phyloP scores from a whole-genome alignment of 2,329 filamentous ascomycete species.

The Aspergillus felis region DNA sequence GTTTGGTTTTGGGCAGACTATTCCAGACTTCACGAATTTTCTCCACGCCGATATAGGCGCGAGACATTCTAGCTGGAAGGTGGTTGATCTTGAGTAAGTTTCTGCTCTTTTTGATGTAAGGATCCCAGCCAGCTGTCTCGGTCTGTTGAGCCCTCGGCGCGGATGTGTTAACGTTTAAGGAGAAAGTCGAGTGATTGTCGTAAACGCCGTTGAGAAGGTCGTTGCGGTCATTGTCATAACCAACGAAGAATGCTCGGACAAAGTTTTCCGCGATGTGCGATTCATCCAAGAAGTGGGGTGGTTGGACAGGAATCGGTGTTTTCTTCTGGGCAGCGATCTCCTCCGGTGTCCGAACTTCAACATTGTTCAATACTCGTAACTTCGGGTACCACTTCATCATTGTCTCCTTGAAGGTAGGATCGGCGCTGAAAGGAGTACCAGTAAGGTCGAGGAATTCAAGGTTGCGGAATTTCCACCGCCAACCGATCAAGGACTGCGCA shows the following conservation, averaged over 20 bases:
- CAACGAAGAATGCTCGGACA: conserved; percentile 66
- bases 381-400: conserved; percentile 79
- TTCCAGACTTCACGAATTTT: conserved; percentile 67
- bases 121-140: conserved; percentile 55
- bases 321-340: conserved; percentile 59
- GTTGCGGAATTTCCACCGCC: conserved; percentile 73
- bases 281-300: conserved; percentile 70
- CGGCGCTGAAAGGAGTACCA: conserved; percentile 67
- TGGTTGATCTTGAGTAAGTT: conserved; percentile 70
- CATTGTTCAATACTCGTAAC: conserved; percentile 70
- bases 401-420: conserved; percentile 61
- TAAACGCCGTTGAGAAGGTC: conserved; percentile 65
- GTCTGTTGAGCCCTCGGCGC: conserved; percentile 52
- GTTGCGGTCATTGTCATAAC: conserved; percentile 69
- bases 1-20: conserved; percentile 66
- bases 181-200: conserved; percentile 71
- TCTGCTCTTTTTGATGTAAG: conserved; percentile 72
- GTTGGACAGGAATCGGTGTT: conserved; percentile 58
- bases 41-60: conserved; percentile 61
- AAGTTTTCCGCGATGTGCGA: conserved; percentile 72
- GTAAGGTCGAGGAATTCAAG: conserved; percentile 77
- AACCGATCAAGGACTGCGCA: conserved; percentile 64
- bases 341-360: conserved; percentile 68
- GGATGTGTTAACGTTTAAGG: conserved; percentile 66
- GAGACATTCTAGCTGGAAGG: conserved; percentile 57